These are phyloP conservation scores for Torulaspora quercuum DNA, from an alignment of 805 yeast species.

Conservation along the genomic window DNA sequence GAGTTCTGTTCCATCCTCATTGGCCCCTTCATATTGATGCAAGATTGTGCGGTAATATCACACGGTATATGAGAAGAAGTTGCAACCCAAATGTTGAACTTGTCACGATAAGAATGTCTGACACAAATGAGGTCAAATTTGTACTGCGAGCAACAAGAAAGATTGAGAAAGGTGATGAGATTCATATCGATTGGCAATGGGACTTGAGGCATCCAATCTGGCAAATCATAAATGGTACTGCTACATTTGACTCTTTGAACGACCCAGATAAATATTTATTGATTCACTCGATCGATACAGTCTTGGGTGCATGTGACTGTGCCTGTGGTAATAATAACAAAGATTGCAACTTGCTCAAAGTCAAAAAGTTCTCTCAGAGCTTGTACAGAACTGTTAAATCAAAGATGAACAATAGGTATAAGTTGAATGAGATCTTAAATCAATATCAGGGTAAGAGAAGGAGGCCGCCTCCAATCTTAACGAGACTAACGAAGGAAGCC, in stretches of 20 bases:
- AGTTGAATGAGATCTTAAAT: conserved; percentile 38
- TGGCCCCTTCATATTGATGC: conserved; percentile 71
- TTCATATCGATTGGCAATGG: conserved; percentile 88
- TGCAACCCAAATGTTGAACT: conserved; percentile 76
- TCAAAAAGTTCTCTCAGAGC: conserved; percentile 60
- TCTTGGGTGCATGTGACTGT: conserved; percentile 63
- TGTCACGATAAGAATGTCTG: conserved; percentile 42
- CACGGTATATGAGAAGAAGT: conserved; percentile 70
- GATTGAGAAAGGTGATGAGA: conserved; percentile 63
- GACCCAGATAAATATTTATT: conserved; percentile 53
- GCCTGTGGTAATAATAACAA: conserved; percentile 42
- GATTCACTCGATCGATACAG: conserved; percentile 58
- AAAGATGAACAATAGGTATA: conserved; percentile 36
- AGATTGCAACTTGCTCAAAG: conserved; percentile 59
- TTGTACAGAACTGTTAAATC: conserved; percentile 53
- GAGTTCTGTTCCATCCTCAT: conserved; percentile 53
- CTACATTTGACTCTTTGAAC: conserved; percentile 50
- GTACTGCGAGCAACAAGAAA: conserved; percentile 54
- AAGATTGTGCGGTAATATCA: conserved; percentile 78
- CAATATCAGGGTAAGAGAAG: conserved; percentile 28
- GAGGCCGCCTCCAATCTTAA: conserved; percentile 31
- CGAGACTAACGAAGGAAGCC: conserved; percentile 13
- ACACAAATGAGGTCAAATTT: conserved; percentile 45
- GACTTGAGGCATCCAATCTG: conserved; percentile 72
- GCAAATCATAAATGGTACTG: conserved; percentile 45